Evolutionary conservation across 1,139 yeast genomes (phyloP).

Genomic region (Hansenula lynferdii): DNA sequence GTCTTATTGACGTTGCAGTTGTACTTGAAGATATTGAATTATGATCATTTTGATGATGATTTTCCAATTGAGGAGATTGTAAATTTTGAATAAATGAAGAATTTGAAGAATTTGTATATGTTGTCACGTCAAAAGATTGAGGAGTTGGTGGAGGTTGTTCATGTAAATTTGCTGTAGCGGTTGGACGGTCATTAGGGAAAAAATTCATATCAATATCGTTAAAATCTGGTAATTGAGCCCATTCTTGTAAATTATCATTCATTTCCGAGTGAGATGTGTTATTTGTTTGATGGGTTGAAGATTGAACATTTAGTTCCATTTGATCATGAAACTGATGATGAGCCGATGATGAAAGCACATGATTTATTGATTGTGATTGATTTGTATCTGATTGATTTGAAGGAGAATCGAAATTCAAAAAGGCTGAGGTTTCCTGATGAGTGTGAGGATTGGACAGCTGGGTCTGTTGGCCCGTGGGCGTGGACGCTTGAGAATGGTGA

Average conservation of each 20-base stretch:
- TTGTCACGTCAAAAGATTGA: conserved; percentile 14
- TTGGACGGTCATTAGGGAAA: conserved; percentile 7
- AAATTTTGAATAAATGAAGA: conserved; percentile 11
- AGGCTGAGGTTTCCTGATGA: no score
- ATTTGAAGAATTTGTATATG: conserved; percentile 2
- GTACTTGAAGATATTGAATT: neutral
- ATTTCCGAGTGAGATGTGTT: no score
- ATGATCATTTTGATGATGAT: conserved; percentile 5
- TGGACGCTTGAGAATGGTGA: neutral
- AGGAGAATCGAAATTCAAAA: conserved; percentile 18
- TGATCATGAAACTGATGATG: no score
- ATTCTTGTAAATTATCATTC: conserved; percentile 5
- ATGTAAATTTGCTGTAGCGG: neutral
- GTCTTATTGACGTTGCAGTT: conserved; percentile 17
- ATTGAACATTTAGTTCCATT: no score
- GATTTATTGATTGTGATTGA: neutral
- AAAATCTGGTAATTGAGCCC: conserved; percentile 17
- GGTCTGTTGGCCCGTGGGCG: no score
- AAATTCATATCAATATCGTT: conserved; percentile 17
- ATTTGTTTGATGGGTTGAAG: no score
- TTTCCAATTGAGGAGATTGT: conserved; percentile 14
- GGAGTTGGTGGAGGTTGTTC: conserved; percentile 19
- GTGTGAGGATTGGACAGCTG: no score
- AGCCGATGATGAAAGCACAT: no score
- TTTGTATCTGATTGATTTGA: conserved; percentile 8